These are phyloP conservation scores for Calycina herbarum DNA, from an alignment of 2,329 filamentous ascomycete genomes.

Conservation along the genomic window DNA sequence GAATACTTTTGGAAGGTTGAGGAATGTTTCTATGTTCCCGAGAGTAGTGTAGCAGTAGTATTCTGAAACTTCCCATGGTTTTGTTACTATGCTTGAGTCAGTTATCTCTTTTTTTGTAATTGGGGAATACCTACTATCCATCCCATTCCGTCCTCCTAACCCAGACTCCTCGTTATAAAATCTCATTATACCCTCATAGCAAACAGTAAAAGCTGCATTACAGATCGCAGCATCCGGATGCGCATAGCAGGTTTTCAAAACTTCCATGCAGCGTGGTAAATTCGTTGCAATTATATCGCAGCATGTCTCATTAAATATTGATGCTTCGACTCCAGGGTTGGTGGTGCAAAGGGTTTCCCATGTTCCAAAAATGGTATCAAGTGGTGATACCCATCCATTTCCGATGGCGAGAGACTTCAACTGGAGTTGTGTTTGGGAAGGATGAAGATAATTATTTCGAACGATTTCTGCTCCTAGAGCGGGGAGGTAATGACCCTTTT, in stretches of 20 bases:
- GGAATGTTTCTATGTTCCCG: conserved; percentile 24
- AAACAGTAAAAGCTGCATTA: conserved; percentile 39
- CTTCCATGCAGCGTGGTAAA: conserved; percentile 46
- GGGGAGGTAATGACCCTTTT: conserved; percentile 49
- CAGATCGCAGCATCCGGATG: conserved; percentile 46
- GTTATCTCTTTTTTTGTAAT: neutral
- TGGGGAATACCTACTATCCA: conserved; percentile 39
- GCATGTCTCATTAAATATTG: conserved; percentile 47
- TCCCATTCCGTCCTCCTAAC: conserved; percentile 43
- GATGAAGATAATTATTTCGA: conserved; percentile 44
- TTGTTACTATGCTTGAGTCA: conserved; percentile 34
- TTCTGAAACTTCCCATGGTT: conserved; percentile 40
- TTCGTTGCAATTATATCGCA: conserved; percentile 48
- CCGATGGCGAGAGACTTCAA: conserved; percentile 48
- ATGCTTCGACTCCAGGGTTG: conserved; percentile 43
- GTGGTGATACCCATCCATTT: conserved; percentile 46
- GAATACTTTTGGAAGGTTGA: conserved; percentile 38
- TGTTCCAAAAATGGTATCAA: conserved; percentile 44
- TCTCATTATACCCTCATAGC: conserved; percentile 41
- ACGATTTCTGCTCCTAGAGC: conserved; percentile 46
- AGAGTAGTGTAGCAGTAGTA: conserved; percentile 40
- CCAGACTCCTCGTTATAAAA: conserved; percentile 44
- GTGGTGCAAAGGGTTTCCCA: conserved; percentile 49
- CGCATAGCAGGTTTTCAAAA: conserved; percentile 42
- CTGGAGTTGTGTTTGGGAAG: conserved; percentile 43